phyloP scores from a whole-genome alignment of 805 yeast species.

The Deakozyma indianensis region DNA sequence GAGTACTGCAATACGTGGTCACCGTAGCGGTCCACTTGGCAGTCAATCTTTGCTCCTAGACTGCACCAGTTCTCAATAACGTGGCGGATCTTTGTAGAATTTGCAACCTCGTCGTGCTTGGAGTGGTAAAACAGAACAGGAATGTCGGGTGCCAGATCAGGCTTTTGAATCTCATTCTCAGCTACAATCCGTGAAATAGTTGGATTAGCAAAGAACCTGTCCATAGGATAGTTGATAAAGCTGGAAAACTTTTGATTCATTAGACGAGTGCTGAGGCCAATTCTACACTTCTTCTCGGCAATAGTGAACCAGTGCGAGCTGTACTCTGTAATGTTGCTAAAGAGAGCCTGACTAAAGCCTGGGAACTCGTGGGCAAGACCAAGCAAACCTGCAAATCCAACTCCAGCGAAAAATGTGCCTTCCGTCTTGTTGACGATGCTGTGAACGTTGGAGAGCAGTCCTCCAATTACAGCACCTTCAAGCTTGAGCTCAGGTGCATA shows the following conservation, averaged over 20 bases:
- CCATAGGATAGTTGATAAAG: conserved; percentile 3
- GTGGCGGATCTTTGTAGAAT: background rate
- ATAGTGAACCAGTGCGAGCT: background rate
- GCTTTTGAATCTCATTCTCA: conserved; percentile 6
- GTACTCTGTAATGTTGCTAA: background rate
- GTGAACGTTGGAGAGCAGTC: conserved; percentile 5
- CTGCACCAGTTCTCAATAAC: background rate
- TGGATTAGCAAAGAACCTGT: conserved; percentile 5
- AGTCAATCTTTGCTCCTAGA: background rate
- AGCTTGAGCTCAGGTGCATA: conserved; percentile 14
- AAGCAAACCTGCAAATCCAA: conserved; percentile 12
- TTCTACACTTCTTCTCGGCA: background rate
- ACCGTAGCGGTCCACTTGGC: background rate
- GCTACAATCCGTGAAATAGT: conserved; percentile 2
- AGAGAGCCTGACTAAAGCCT: conserved; percentile 3
- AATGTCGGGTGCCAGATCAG: conserved; percentile 2
- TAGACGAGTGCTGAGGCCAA: background rate
- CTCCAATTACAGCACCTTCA: conserved; percentile 5
- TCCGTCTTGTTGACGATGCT: conserved; percentile 9
- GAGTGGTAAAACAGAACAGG: conserved; percentile 10
- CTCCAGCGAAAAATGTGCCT: conserved; percentile 11
- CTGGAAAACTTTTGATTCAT: conserved; percentile 1
- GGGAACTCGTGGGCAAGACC: conserved; percentile 15
- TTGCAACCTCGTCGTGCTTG: conserved; percentile 9
- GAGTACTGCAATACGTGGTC: background rate